Evolutionary conservation across 495 filamentous ascomycete genomes (phyloP), one percentile per base, ranked within the genome.

Genomic region (Penicillium manginii): DNA sequence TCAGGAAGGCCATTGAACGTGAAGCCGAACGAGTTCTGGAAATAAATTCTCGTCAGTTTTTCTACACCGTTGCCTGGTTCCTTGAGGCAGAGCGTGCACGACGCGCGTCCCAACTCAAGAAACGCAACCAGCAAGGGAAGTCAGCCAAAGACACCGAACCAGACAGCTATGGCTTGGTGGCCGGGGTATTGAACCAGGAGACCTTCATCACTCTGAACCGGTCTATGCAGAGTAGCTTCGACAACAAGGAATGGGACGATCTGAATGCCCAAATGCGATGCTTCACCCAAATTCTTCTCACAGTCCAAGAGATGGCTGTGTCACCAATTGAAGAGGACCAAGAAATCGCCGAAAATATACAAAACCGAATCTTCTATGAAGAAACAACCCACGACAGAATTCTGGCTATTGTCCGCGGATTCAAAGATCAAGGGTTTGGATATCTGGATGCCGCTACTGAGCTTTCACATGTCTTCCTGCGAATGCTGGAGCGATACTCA

Each of bases 301-400:
- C 93, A 0, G 88, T 97, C 3, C 93, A 97, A 66, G 91, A 96
- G 57, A 99, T 99, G 96, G 78, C 86, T 3, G 83, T 88, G 39
- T 93, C 91, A 0, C 83, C 84, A 0, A 80, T 91, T 22, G 93
- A 97, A 59, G 96, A 98, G 10, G 91, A 99, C 63, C 91, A 96
- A 71, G 96, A 98, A 59, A 97, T 99, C 64, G 96, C 96, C 4
- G 93, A 99, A 65, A 99, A 47, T 4, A 47, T 47, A 39, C 88
- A 96, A 52, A 94, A 89, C 64, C 90, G 96, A 29, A 91, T 99
- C 1, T 99, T 99, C 70, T 98, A 99, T 75, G 96, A 99, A 72
- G 92, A 98, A 65, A 87, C 88, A 0, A 97, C 92, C 0, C 90
- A 98, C 65, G 93, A 98, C 59, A 80, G 90, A 7, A 83, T 98